Percentiles rank a stretch among this genome's conserved stretches.
phyloP scores from a whole-genome alignment of 2,329 filamentous ascomycete genomes.

The Didymella glomerata region DNA sequence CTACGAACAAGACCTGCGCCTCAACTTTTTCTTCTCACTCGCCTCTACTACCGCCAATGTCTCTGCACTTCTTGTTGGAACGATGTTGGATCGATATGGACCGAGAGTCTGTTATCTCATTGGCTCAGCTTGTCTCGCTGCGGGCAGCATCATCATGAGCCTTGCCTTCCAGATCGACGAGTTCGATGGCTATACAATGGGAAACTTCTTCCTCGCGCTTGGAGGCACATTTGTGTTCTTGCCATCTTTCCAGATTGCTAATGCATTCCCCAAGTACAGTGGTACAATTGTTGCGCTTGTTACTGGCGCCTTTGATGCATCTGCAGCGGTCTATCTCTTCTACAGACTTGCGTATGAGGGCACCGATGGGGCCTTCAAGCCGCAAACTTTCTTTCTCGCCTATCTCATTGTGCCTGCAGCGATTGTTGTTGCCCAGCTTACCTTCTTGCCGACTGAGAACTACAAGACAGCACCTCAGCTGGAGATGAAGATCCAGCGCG shows the following conservation, averaged over 20 bases:
- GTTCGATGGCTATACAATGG: constrained; percentile 66
- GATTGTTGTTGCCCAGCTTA: constrained; percentile 72
- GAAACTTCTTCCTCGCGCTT: constrained; percentile 78
- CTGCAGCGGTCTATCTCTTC: constrained; percentile 77
- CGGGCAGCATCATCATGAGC: constrained; percentile 49
- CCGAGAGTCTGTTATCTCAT: constrained; percentile 45
- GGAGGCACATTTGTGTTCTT: constrained; percentile 86
- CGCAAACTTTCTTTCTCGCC: constrained; percentile 73
- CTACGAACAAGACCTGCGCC: constrained; percentile 51
- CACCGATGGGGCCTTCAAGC: constrained; percentile 65
- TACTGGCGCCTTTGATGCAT: constrained; percentile 84
- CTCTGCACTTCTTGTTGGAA: constrained; percentile 49
- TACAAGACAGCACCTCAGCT: constrained; percentile 71
- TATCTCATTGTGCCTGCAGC: constrained; percentile 76
- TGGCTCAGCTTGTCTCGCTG: constrained; percentile 44
- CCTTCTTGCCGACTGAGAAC: constrained; percentile 75
- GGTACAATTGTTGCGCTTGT: constrained; percentile 82
- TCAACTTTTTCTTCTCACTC: constrained; percentile 51
- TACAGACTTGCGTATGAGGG: constrained; percentile 76
- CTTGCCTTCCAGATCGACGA: constrained; percentile 47
- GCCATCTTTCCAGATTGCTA: constrained; percentile 83
- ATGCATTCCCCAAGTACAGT: constrained; percentile 79
- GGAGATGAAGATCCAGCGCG: constrained; percentile 48
- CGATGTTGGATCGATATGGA: constrained; percentile 50
- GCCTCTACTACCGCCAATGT: constrained; percentile 52